phyloP scores from a whole-genome alignment of 2,329 filamentous ascomycete genomes.

The Graphium sp. region DNA sequence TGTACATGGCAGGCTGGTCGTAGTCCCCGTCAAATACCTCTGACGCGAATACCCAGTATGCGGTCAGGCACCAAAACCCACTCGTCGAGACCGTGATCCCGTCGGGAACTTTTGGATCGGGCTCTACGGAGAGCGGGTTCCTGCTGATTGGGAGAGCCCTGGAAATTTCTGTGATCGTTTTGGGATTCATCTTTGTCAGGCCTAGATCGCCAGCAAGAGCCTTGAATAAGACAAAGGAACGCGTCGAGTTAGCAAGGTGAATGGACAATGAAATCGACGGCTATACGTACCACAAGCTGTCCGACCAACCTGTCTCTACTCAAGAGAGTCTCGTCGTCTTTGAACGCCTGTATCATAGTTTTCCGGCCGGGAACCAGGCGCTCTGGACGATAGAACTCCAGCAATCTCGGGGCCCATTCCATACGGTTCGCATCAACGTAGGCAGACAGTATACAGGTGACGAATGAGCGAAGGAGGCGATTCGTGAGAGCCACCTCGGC shows the following conservation, averaged over 20 bases:
- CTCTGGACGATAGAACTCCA: conserved; percentile 52
- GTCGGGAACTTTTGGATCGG: conserved; percentile 26
- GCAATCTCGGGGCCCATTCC: conserved; percentile 45
- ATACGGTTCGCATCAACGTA: conserved; percentile 47
- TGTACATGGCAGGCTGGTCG: conserved; percentile 31
- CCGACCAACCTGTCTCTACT: conserved; percentile 51
- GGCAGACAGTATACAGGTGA: conserved; percentile 61
- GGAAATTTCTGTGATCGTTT: conserved; percentile 27
- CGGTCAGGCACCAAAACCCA: conserved; percentile 40
- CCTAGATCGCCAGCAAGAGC: conserved; percentile 48
- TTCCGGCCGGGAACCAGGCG: conserved; percentile 42
- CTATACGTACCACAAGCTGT: conserved; percentile 40
- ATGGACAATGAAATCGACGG: conserved; percentile 2
- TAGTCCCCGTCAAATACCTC: conserved; percentile 42
- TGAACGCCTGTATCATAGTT: conserved; percentile 47
- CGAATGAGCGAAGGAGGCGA: conserved; percentile 55
- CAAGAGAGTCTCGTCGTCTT: conserved; percentile 42
- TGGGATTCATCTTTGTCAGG: conserved; percentile 25
- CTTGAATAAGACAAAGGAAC: conserved; percentile 14
- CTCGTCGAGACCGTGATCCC: conserved; percentile 40
- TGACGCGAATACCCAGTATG: conserved; percentile 46
- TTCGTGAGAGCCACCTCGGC: conserved; percentile 45
- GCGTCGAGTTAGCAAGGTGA: not conserved
- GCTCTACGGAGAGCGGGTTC: conserved; percentile 27
- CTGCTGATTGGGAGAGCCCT: conserved; percentile 20